Conservation (phyloP, 192 early-diverging fungal species). For the Phycomyces nitens region DNA sequence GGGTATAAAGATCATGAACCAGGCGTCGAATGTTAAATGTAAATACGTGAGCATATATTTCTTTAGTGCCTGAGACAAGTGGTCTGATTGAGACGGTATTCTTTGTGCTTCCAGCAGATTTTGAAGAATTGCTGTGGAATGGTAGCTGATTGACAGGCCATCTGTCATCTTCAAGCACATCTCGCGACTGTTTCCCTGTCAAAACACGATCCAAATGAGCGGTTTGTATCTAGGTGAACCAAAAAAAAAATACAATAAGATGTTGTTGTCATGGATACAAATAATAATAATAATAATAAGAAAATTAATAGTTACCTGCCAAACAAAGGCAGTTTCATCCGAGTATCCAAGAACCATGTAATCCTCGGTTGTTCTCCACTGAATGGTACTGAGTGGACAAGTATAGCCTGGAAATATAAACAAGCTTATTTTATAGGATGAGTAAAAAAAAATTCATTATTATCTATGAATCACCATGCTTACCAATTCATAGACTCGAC, state of each 20-base stretch:
- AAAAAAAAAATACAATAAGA: not conserved
- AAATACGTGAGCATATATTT: constrained; percentile 30
- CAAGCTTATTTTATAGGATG: constrained; percentile 33
- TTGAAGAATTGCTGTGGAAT: not conserved
- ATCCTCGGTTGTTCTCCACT: constrained; percentile 68
- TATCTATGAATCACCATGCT: not conserved
- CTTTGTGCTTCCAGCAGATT: constrained; percentile 6
- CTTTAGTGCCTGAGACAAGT: constrained; percentile 22
- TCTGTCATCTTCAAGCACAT: constrained; percentile 56
- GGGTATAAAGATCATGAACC: constrained; percentile 25
- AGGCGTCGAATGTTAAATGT: constrained; percentile 22
- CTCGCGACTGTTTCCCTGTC: constrained; percentile 46
- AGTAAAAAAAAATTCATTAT: not conserved
- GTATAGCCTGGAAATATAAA: constrained; percentile 64
- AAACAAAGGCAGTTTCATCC: constrained; percentile 65
- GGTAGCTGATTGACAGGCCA: constrained; percentile 44
- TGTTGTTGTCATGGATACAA: not conserved
- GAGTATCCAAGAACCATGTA: constrained; percentile 58
- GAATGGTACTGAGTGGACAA: constrained; percentile 48
- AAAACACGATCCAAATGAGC: constrained; percentile 70
- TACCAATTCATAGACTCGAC: constrained; percentile 73
- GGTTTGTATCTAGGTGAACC: constrained; percentile 57
- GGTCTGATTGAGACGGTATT: constrained; percentile 5
- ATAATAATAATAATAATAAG: too few species aligned
- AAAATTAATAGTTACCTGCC: constrained; percentile 84